Evolutionary conservation across 768 basidiomycete species (phyloP), one percentile per base, ranked within the genome.

Genomic region (Lactarius tabidus): DNA sequence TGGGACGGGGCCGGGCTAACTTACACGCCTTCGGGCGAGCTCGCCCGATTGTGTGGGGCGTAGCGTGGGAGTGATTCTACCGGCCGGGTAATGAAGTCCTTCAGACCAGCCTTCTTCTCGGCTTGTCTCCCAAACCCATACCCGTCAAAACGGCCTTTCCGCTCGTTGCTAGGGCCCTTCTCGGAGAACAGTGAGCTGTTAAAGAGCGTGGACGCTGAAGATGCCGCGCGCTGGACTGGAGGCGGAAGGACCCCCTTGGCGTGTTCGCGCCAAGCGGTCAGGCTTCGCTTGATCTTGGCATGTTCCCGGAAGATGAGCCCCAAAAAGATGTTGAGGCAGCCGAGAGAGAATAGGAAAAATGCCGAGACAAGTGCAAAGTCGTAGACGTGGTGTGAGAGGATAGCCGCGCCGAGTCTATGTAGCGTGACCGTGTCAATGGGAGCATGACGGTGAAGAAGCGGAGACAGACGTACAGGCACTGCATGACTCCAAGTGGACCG

Each of bases 321-420:
- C 67, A 87, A 79, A 64, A 93, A 74, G 70, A 93, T 86, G 79
- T 96, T 93, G 62, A 96, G 76, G 76, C 91, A 93, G n/a, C 93
- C 94, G 64, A 96, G 72, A 59, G 92, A 83, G 79, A 96, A 96
- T 66, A 96, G 84, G 80, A 96, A 88, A 81, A 95, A 95, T 55
- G 90, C 93, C 6, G 93, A 82, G 67, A 93, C 93, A 72, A 95
- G 90, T 26, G 93, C 86, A 79, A 96, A 95, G 66, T 85, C 86
- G 71, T 93, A 87, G 64, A 94, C 91, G 74, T 87, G 80, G 68
- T 82, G 81, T 35, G 81, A 81, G 52, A 85, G 77, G 57, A 83
- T 78, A n/a, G 79, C 76, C 14, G 81, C 79, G 31, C 79, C 80
- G 80, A 95, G 52, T 39, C 69, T 70, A 58, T 18, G 54, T 45